Conservation (phyloP, 176 grass and related monocot genomes). For the Cenchrus fungigraminus region DNA sequence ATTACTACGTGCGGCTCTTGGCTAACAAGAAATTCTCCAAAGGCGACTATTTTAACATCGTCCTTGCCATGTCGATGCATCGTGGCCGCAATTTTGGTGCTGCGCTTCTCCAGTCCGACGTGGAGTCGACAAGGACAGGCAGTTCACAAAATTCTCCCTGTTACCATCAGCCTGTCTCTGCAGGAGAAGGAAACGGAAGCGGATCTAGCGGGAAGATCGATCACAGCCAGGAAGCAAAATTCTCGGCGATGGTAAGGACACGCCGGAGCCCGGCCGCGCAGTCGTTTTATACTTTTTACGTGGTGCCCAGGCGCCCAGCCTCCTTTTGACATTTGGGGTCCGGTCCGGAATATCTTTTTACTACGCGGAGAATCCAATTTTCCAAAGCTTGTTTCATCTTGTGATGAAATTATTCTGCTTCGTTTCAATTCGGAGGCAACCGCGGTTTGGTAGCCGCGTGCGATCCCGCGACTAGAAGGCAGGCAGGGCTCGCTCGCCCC, state of each 20-base stretch:
- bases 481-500: neutral
- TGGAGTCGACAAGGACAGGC: constrained; percentile 15
- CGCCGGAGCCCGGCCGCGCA: neutral
- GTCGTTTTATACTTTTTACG: neutral
- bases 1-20: neutral
- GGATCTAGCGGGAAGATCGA: neutral
- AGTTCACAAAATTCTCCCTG: neutral
- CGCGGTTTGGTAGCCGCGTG: neutral
- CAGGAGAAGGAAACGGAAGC: neutral
- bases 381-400: neutral
- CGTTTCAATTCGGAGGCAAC: neutral
- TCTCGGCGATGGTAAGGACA: neutral
- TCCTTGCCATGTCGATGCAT: neutral
- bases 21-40: neutral
- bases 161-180: too few relatives aligned
- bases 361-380: neutral
- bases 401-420: neutral
- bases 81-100: constrained; percentile 10
- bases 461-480: neutral
- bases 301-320: neutral
- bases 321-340: constrained; percentile 20
- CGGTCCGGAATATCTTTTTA: neutral
- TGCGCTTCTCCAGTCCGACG: neutral
- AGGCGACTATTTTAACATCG: neutral
- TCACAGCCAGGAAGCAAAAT: neutral